A percentile compares a stretch with the other conserved stretches of the same genome.
Conservation (phyloP, 1,284 basidiomycete genomes). For the Austroboletus novae-zelandiae region DNA sequence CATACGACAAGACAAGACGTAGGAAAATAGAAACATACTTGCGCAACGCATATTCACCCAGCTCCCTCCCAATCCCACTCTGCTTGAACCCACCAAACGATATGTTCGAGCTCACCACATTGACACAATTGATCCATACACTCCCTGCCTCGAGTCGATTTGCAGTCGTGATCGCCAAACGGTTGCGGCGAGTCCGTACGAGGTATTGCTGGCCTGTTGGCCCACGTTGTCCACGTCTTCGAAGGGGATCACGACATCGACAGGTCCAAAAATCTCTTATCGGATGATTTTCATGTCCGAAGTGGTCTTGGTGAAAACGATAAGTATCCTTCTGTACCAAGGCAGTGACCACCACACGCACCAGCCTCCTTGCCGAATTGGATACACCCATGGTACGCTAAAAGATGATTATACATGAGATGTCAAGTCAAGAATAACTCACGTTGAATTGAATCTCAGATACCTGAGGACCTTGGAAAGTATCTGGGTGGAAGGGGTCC, state of each 20-base stretch:
- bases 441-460: slow-evolving; percentile 68
- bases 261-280: slow-evolving; percentile 93
- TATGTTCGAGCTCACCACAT: slow-evolving; percentile 62
- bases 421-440: slow-evolving; percentile 21
- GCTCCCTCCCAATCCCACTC: slow-evolving; percentile 80
- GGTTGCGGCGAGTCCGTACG: slow-evolving; percentile 84
- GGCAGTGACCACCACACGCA: slow-evolving; percentile 76
- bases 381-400: slow-evolving; percentile 86
- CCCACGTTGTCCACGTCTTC: slow-evolving; percentile 71
- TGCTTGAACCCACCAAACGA: slow-evolving; percentile 93
- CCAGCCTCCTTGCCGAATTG: slow-evolving; percentile 80
- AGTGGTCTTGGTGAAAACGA: slow-evolving; percentile 79
- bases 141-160: slow-evolving; percentile 83
- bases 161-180: slow-evolving; percentile 72
- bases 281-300: slow-evolving; percentile 83
- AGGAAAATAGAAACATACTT: slow-evolving; percentile 42
- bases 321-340: slow-evolving; percentile 79
- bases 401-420: neutral
- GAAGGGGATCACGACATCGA: slow-evolving; percentile 75
- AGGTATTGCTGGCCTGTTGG: slow-evolving; percentile 78
- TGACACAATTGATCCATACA: slow-evolving; percentile 78
- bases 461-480: slow-evolving; percentile 89
- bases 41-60: slow-evolving; percentile 77
- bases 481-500: slow-evolving; percentile 73
- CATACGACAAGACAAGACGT: slow-evolving; percentile 9